Conservation (phyloP, 192 early-diverging fungal genomes). For the Geranomyces variabilis region DNA sequence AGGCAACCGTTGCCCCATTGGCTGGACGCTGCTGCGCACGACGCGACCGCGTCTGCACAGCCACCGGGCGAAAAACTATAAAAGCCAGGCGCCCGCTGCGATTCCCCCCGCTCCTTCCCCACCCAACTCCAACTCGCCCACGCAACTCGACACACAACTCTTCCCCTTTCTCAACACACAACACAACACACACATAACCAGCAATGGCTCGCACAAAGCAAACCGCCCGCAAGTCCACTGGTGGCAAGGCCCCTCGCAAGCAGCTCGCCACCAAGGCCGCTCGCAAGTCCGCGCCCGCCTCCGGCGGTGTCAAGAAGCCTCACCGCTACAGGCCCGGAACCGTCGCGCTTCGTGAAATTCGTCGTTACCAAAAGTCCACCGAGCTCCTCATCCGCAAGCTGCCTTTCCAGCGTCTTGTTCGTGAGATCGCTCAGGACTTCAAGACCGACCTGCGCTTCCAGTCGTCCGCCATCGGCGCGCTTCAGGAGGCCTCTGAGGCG, state of each 20-base stretch:
- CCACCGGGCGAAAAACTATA: neutral
- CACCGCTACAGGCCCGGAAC: slow-evolving; percentile 76
- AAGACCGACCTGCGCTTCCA: slow-evolving; percentile 99
- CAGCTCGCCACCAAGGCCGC: slow-evolving; percentile 93
- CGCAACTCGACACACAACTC: neutral
- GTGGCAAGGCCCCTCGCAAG: slow-evolving; percentile 98
- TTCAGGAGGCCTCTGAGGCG: slow-evolving; percentile 94
- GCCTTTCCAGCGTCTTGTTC: slow-evolving; percentile 87
- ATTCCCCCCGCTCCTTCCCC: slow-evolving; percentile 9
- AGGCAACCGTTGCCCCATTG: too few species aligned
- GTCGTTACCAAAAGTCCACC: slow-evolving; percentile 81
- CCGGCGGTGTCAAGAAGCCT: slow-evolving; percentile 88
- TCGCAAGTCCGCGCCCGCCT: slow-evolving; percentile 91
- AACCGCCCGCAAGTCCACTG: slow-evolving; percentile 98
- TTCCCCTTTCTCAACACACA: neutral
- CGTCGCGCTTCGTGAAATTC: slow-evolving; percentile 82
- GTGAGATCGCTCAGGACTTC: slow-evolving; percentile 99
- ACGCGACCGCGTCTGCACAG: too few species aligned
- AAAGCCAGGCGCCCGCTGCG: neutral
- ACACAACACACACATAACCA: neutral
- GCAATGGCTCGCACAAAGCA: slow-evolving; percentile 84
- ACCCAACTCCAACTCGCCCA: neutral
- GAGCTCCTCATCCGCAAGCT: slow-evolving; percentile 80
- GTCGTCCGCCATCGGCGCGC: slow-evolving; percentile 96
- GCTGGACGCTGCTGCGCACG: too few species aligned